Base-by-base conservation (phyloP, 805 yeast species). In the Sugiyamaella lignohabitans region DNA sequence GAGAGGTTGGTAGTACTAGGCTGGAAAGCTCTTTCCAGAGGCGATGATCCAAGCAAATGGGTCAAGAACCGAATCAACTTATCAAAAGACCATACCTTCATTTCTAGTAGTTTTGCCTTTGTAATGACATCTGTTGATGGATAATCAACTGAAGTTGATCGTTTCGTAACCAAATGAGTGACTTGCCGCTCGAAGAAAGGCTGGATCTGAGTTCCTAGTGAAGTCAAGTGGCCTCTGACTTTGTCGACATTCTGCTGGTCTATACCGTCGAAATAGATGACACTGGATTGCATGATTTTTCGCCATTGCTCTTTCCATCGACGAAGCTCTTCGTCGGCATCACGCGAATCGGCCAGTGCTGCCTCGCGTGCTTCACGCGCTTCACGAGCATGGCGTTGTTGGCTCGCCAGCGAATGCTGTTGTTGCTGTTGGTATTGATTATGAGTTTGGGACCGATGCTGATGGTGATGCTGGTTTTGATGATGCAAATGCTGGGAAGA, bases 51-150 rank as follows among this genome's bases (percentile, higher is more conserved):
- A 8, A 48, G 29, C 38, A 58, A 39, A 62, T 85, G 78, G 51
- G 73, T 75, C 62, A 88, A 72, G 59, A 89, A 89, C 43, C 96
- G 69, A 57, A 80, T 75, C 1, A 89, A 87, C 63, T 89, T 91
- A 47, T 87, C 95, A 57, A 78, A 81, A 35, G 82, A 78, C 96
- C 97, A 91, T 20, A 89, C 84, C 62, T 89, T 87, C 63, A 84
- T 76, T 50, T 78, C 79, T 18, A 40, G 35, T 19, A 34, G 22
- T 44, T 72, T 73, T 3, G 89, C 94, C 52, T 78, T 74, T 45
- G 75, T 70, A 54, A 87, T 75, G 5, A 87, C 79, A 61, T 89
- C 95, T 53, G 76, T 64, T 4, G 43, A 37, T 16, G 57, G 51
- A 59, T 80, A 76, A 10, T 61, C 70, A 36, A 56, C 59, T 23